Evolutionary conservation across 306 rosid genomes (phyloP), one percentile per base, ranked within the genome.

Genomic region (Senna tora): DNA sequence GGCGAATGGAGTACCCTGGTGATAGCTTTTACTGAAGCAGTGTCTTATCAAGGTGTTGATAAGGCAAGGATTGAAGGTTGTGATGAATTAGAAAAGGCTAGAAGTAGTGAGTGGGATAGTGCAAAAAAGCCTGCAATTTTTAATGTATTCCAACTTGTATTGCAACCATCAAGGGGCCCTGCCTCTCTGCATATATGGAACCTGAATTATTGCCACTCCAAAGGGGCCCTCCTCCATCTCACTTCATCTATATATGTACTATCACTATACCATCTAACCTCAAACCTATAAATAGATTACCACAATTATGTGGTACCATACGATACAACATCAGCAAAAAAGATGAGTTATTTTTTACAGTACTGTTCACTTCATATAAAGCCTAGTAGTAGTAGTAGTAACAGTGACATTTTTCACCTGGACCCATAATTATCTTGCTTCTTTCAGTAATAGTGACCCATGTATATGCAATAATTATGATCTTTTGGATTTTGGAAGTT

Each of bases 121-220:
- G 75, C 85, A 71, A 77, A 78, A 73, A 80, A 82, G 84, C 79
- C 79, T 80, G 85, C 81, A 70, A 17, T 34, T 65, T 82, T 75
- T 78, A 71, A 65, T 80, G 85, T 72, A 80, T 67, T 77, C 78
- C 80, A 80, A 65, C 81, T 54, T 64, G 77, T 77, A 83, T 68
- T 73, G 65, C 81, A 73, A 54, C 75, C 70, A 74, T 43, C 0
- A 63, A 41, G 74, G 78, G 87, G 72, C 74, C 87, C 80, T 75
- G 30, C 51, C 63, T 25, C 74, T 84, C 80, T 75, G 30, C 51
- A 69, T 25, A 20, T 51, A 69, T 55, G 53, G 55, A 64, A 64
- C 8, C 56, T 55, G 56, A 71, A 73, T 82, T 77, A 80, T 84
- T 84, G 81, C 13, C 47, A 61, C 77, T 70, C 59, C 59, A 63